Evolutionary conservation across 108 stramenopile genomes (phyloP), one percentile per base, ranked within the genome.

Genomic region (Schizochytrium sp.): DNA sequence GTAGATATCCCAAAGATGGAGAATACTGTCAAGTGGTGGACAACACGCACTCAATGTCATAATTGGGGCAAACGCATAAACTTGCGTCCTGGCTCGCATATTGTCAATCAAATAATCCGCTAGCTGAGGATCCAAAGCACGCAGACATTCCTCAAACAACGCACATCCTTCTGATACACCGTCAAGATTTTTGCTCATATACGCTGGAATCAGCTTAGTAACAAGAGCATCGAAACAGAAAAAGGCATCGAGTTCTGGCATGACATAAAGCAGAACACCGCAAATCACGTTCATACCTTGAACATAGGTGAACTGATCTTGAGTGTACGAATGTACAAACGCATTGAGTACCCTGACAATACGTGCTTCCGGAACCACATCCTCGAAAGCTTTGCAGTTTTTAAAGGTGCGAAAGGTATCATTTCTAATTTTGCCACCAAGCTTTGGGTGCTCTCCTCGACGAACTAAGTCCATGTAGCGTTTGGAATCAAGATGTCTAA

Each of bases 211-310:
- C 38, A 55, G 76, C 53, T 55, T 83, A 40, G 47, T 49, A 40
- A 83, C 55, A 3, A 83, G 76, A 5, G 76, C 76, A 40, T 55
- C 50, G 47, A 83, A 83, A 28, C 76, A 83, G 76, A 55, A 83
- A 55, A 83, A 83, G 2, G 76, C 76, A 53, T 83, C 76, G 17
- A 83, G 2, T 53, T 83, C 76, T 13, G 76, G 76, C 76, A 83
- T 83, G 28, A 83, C 76, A 28, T 83, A 83, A 10, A 83, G 53
- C 45, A 83, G 47, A 47, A 83, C 53, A 42, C 76, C 76, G 28
- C 76, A 83, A 2, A 83, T 83, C 15, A 83, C 76, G 28, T 83
- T 83, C 76, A 83, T 83, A n/a, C 76, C 76, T 40, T 83, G 76
- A 47, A 83, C 76, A 40, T 83, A 83, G 53, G 53, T 83, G 53